phyloP scores from a whole-genome alignment of 148 eudicot species.

The Heliamphora exappendiculata region DNA sequence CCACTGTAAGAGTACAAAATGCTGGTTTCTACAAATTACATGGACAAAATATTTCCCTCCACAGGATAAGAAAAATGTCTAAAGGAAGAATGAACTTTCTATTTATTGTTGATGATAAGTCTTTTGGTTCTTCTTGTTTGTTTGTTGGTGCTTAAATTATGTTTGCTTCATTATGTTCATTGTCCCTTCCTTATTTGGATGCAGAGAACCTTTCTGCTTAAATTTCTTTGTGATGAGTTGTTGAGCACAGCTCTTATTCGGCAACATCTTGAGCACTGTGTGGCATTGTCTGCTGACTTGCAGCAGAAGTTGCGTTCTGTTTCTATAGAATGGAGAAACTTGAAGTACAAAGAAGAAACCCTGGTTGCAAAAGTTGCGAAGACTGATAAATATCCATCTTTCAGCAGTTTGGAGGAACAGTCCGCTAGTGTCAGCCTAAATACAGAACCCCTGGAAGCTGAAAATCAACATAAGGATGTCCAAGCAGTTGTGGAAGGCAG shows the following conservation, averaged over 20 bases:
- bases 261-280: constrained; percentile 52
- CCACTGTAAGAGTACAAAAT: not conserved
- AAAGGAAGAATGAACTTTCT: not conserved
- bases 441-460: constrained; percentile 24
- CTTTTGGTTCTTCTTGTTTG: not conserved
- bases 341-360: constrained; percentile 43
- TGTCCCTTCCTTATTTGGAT: constrained; percentile 11
- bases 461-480: constrained; percentile 16
- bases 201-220: constrained; percentile 51
- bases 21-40: too few species aligned
- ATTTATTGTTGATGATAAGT: not conserved
- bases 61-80: not conserved
- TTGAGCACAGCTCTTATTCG: constrained; percentile 42
- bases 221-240: constrained; percentile 53
- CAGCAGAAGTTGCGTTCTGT: constrained; percentile 51
- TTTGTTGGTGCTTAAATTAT: not conserved
- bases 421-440: constrained; percentile 16
- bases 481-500: constrained; percentile 8
- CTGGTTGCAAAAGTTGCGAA: constrained; percentile 30
- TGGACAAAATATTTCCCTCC: not conserved
- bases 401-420: constrained; percentile 12
- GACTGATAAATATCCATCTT: constrained; percentile 10
- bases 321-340: constrained; percentile 36
- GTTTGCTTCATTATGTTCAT: constrained; percentile 6
- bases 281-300: constrained; percentile 35